These are phyloP conservation scores for Laetiporus sulphureus DNA, from an alignment of 1,284 basidiomycete genomes.

Conservation along the genomic window DNA sequence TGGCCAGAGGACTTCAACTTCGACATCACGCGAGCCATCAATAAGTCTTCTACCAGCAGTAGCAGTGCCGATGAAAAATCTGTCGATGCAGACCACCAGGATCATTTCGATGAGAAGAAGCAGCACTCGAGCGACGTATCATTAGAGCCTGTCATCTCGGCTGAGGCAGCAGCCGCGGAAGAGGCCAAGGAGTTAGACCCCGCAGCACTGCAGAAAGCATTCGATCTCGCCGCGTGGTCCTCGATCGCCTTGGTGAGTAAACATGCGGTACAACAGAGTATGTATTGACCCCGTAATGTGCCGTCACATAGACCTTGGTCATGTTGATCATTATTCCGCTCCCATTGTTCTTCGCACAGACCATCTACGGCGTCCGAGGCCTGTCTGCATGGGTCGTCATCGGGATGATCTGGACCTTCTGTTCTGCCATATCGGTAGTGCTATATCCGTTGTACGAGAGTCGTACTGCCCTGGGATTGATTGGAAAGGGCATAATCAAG, in stretches of 20 bases:
- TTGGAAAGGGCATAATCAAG: slow-evolving; percentile 58
- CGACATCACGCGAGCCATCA: slow-evolving; percentile 70
- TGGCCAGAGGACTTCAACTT: slow-evolving; percentile 82
- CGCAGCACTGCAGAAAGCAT: slow-evolving; percentile 59
- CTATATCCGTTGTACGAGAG: slow-evolving; percentile 86
- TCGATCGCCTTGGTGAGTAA: slow-evolving; percentile 60
- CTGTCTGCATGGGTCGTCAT: slow-evolving; percentile 75
- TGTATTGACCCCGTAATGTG: not conserved
- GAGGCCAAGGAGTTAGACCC: slow-evolving; percentile 57
- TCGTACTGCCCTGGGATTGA: slow-evolving; percentile 52
- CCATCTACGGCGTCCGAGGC: slow-evolving; percentile 62
- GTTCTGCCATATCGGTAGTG: slow-evolving; percentile 69
- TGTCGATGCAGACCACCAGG: slow-evolving; percentile 13
- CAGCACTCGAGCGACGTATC: slow-evolving; percentile 21
- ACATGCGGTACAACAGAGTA: not conserved
- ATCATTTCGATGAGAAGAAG: slow-evolving; percentile 37
- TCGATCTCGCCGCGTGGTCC: slow-evolving; percentile 68
- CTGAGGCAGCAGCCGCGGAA: slow-evolving; percentile 30
- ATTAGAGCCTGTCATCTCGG: slow-evolving; percentile 25
- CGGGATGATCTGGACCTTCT: slow-evolving; percentile 81
- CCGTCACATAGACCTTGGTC: slow-evolving; percentile 43
- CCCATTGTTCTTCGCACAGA: slow-evolving; percentile 76
- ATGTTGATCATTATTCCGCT: slow-evolving; percentile 72
- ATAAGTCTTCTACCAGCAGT: slow-evolving; percentile 32
- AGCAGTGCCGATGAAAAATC: slow-evolving; percentile 16